phyloP scores from a whole-genome alignment of 2,329 filamentous ascomycete species.

The Camillea tinctor region DNA sequence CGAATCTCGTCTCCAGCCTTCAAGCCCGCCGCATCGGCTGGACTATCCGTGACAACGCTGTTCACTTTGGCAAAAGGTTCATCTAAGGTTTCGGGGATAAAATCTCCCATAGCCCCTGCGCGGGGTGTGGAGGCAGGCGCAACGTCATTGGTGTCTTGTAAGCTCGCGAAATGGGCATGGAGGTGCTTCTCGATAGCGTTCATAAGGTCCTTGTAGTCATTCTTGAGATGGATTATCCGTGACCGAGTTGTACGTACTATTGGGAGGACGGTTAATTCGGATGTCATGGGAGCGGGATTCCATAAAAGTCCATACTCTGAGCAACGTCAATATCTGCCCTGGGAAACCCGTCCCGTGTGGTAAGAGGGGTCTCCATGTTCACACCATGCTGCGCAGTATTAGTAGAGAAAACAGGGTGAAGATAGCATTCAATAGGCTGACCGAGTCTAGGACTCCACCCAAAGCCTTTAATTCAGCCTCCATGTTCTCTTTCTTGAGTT shows the following conservation, averaged over 20 bases:
- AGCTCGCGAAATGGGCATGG: constrained; percentile 84
- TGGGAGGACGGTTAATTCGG: constrained; percentile 14
- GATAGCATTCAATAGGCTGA: constrained; percentile 42
- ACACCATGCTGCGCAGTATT: constrained; percentile 70
- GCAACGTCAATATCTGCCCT: constrained; percentile 92
- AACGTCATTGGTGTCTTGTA: constrained; percentile 52
- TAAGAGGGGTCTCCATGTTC: constrained; percentile 84
- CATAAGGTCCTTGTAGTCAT: constrained; percentile 94
- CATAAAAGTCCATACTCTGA: constrained; percentile 63
- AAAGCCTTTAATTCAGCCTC: constrained; percentile 86
- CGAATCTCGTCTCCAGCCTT: constrained; percentile 77
- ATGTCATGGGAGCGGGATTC: background rate
- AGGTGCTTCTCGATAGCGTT: constrained; percentile 75
- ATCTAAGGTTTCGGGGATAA: constrained; percentile 35
- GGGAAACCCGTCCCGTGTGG: constrained; percentile 88
- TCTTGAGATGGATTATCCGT: constrained; percentile 83
- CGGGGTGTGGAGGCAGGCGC: constrained; percentile 23
- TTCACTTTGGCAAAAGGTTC: constrained; percentile 86
- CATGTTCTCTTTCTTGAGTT: constrained; percentile 77
- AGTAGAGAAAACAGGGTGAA: constrained; percentile 9
- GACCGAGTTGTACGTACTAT: constrained; percentile 89
- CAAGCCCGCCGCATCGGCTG: constrained; percentile 79
- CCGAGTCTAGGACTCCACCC: constrained; percentile 83
- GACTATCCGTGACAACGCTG: constrained; percentile 72
- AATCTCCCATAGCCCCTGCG: constrained; percentile 33